A percentile compares a stretch with the other conserved stretches of the same genome.
These are phyloP conservation scores for Pseudozyma flocculosa DNA, from an alignment of 1,284 basidiomycete species.

Conservation along the genomic window DNA sequence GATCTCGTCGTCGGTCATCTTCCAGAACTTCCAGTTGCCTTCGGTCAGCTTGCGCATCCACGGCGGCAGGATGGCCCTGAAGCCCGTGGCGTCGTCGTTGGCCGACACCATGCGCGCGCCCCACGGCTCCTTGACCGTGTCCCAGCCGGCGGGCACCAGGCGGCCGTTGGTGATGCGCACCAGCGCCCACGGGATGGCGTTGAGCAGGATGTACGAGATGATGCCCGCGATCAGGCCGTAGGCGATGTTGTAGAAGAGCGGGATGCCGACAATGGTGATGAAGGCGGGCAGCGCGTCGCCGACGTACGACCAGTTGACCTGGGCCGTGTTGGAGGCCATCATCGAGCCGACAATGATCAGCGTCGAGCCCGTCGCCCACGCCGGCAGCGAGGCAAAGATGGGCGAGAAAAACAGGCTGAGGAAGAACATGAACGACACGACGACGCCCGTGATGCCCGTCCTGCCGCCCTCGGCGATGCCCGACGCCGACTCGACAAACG, in stretches of 20 bases:
- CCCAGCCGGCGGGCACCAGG: conserved; percentile 67
- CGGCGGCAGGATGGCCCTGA: conserved; percentile 47
- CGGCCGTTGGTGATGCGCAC: conserved; percentile 66
- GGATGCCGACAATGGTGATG: conserved; percentile 36
- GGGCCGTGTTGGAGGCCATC: conserved; percentile 82
- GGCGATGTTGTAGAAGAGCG: conserved; percentile 68
- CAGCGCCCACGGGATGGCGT: conserved; percentile 68
- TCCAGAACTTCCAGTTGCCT: conserved; percentile 53
- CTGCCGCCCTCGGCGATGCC: conserved; percentile 74
- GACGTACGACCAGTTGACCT: conserved; percentile 85
- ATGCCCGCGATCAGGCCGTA: conserved; percentile 85
- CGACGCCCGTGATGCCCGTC: conserved; percentile 78
- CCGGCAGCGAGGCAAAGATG: conserved; percentile 81
- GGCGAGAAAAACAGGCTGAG: conserved; percentile 85
- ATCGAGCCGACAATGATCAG: conserved; percentile 81
- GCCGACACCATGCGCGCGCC: conserved; percentile 29
- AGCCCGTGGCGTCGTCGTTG: conserved; percentile 29
- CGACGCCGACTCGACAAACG: conserved; percentile 75
- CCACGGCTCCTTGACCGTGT: conserved; percentile 55
- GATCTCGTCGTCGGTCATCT: conserved; percentile 51
- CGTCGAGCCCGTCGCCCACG: conserved; percentile 85
- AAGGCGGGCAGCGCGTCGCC: conserved; percentile 72
- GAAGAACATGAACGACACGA: conserved; percentile 77
- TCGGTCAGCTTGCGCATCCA: conserved; percentile 48
- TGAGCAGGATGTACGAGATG: conserved; percentile 70